Conservation (phyloP, 441 rosid species). For the Brassica balearica region DNA sequence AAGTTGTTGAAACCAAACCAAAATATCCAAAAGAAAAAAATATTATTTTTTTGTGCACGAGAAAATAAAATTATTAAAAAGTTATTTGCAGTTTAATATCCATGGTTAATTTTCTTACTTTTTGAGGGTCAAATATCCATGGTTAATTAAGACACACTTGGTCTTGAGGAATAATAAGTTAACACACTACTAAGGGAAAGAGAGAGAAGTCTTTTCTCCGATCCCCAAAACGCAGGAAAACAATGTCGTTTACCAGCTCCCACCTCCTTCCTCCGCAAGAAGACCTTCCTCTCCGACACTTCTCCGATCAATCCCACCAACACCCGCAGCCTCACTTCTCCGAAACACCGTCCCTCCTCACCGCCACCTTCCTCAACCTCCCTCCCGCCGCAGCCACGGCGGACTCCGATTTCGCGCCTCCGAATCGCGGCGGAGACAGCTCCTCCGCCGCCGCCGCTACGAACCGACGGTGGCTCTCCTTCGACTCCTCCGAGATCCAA, state of each 20-base stretch:
- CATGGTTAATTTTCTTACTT: too few relatives aligned
- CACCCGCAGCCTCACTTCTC: conserved; percentile 23
- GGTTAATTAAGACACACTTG: conserved; percentile 2
- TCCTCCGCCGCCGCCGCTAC: conserved; percentile 55
- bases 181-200: neutral
- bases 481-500: conserved; percentile 38
- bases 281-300: conserved; percentile 44
- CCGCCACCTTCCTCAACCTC: conserved; percentile 67
- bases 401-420: conserved; percentile 62
- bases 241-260: conserved; percentile 45
- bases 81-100: too few relatives aligned
- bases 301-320: conserved; percentile 35
- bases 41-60: neutral
- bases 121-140: too few relatives aligned
- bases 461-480: conserved; percentile 53
- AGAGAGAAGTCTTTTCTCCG: neutral
- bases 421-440: conserved; percentile 46
- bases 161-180: neutral
- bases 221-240: conserved; percentile 32
- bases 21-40: too few relatives aligned
- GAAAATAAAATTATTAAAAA: neutral
- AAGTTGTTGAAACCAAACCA: too few relatives aligned
- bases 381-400: conserved; percentile 50
- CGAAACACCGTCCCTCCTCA: conserved; percentile 33
- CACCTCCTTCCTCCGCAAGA: conserved; percentile 38